phyloP scores from a whole-genome alignment of 192 early-diverging fungal genomes.

The Rhizophlyctis rosea region DNA sequence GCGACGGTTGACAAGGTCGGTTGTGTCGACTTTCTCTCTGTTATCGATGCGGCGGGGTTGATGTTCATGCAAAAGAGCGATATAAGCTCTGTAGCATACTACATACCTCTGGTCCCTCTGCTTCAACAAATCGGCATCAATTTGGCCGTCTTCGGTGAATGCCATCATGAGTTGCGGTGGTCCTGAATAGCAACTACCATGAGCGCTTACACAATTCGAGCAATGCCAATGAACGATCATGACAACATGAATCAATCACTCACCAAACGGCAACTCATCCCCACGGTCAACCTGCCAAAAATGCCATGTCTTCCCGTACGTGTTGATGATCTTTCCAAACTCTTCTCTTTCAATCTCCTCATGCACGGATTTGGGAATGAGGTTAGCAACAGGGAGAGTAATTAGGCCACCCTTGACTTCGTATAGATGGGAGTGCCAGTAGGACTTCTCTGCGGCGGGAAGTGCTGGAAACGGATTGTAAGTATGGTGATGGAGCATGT shows the following conservation, averaged over 20 bases:
- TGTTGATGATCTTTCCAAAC: conserved; percentile 34
- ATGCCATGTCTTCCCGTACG: conserved; percentile 50
- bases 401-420: conserved; percentile 50
- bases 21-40: not conserved
- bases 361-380: conserved; percentile 30
- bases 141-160: conserved; percentile 40
- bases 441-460: conserved; percentile 46
- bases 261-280: conserved; percentile 39
- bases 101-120: conserved; percentile 27
- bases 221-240: too few species aligned
- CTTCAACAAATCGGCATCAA: conserved; percentile 24
- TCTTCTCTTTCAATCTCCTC: conserved; percentile 30
- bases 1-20: not conserved
- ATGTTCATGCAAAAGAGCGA: not conserved
- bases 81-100: not conserved
- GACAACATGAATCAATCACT: not conserved
- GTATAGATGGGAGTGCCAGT: conserved; percentile 58
- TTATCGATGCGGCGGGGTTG: not conserved
- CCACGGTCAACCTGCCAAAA: conserved; percentile 52
- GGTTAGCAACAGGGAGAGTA: conserved; percentile 23
- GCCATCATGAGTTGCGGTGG: conserved; percentile 46
- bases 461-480: too few species aligned
- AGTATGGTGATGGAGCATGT: too few species aligned
- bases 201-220: too few species aligned
- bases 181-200: too few species aligned